These are phyloP conservation scores for Tulasnella sp. DNA, from an alignment of 768 basidiomycete species.

Conservation along the genomic window DNA sequence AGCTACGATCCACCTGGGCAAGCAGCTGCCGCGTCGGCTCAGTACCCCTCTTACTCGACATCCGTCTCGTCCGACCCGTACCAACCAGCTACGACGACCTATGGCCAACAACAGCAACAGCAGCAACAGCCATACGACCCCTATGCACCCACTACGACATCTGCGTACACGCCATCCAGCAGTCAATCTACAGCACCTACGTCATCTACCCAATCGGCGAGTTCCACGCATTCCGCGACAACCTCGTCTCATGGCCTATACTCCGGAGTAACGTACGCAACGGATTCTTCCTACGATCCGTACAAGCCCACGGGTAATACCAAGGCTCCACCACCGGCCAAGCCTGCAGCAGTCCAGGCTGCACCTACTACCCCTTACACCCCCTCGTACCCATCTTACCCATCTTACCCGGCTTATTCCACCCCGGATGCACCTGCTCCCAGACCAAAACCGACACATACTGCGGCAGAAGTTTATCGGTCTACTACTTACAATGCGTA, in stretches of 20 bases:
- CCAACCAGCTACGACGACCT: conserved; percentile 23
- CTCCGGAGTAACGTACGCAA: conserved; percentile 30
- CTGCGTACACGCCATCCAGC: not conserved
- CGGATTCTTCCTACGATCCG: conserved; percentile 33
- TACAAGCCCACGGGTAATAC: conserved; percentile 32
- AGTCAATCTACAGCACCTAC: not conserved
- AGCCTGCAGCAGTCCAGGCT: not conserved
- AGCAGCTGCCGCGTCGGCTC: conserved; percentile 8
- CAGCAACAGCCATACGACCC: conserved; percentile 33
- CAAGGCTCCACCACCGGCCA: not conserved
- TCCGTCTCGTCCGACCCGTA: conserved; percentile 10
- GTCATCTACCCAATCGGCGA: conserved; percentile 28
- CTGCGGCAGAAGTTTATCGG: conserved; percentile 30
- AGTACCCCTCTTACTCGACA: conserved; percentile 3
- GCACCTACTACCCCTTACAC: not conserved
- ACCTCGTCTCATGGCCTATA: conserved; percentile 41
- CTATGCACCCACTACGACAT: conserved; percentile 31
- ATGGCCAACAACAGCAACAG: conserved; percentile 25
- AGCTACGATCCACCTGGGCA: conserved; percentile 12
- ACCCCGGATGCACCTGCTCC: not conserved
- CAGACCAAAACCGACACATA: not conserved
- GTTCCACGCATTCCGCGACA: conserved; percentile 32
- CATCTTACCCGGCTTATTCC: conserved; percentile 1
- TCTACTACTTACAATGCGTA: conserved; percentile 36
- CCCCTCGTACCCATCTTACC: not conserved